phyloP scores from a whole-genome alignment of 768 basidiomycete species.

The Boletus subparvulus region DNA sequence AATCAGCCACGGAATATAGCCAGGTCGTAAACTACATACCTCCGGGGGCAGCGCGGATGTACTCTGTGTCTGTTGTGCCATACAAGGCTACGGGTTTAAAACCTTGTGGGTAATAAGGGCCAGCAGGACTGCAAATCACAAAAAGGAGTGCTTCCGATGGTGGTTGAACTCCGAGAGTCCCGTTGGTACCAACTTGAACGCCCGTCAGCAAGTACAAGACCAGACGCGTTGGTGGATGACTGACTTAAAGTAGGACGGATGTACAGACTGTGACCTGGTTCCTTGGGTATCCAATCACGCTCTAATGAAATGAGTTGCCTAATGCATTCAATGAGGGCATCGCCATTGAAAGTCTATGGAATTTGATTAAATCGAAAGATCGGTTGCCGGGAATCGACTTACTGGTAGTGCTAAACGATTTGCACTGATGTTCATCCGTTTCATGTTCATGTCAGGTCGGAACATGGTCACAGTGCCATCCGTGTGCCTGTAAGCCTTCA shows the following conservation, averaged over 20 bases:
- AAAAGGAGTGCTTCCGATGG: conserved; percentile 69
- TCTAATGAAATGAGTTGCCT: conserved; percentile 84
- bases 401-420: conserved; percentile 75
- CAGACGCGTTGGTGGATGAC: conserved; percentile 7
- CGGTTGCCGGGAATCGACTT: conserved; percentile 21
- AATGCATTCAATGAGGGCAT: conserved; percentile 72
- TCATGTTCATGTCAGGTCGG: conserved; percentile 97
- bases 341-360: conserved; percentile 70
- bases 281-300: conserved; percentile 87
- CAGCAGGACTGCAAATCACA: conserved; percentile 61
- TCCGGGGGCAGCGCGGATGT: conserved; percentile 82
- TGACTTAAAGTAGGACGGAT: conserved; percentile 76
- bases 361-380: conserved; percentile 2
- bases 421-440: conserved; percentile 88
- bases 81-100: conserved; percentile 92
- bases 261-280: conserved; percentile 88
- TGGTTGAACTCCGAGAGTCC: conserved; percentile 49
- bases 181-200: conserved; percentile 65
- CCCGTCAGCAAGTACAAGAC: conserved; percentile 3
- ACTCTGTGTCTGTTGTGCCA: conserved; percentile 64
- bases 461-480: conserved; percentile 79
- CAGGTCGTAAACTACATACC: conserved; percentile 39
- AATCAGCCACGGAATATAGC: conserved; percentile 7
- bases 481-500: conserved; percentile 87
- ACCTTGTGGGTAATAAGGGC: conserved; percentile 82